Percentiles rank a stretch among this genome's conserved stretches.
Evolutionary conservation across 768 basidiomycete genomes (phyloP).

Genomic region (Panus rudis): DNA sequence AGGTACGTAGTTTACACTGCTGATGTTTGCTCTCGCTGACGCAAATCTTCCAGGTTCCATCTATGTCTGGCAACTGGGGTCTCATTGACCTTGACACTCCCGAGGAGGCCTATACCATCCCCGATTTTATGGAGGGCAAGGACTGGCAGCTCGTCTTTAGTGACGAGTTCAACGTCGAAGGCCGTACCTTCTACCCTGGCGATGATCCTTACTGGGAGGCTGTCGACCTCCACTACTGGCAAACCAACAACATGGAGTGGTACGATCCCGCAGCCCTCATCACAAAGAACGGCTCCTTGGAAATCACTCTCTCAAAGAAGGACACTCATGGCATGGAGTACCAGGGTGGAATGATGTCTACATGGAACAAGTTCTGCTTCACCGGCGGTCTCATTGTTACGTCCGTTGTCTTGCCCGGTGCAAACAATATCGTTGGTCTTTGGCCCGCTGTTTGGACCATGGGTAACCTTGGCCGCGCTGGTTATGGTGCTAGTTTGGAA

Average conservation of each 20-base stretch:
- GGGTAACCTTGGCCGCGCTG: constrained; percentile 80
- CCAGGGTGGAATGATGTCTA: constrained; percentile 41
- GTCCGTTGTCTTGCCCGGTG: constrained; percentile 60
- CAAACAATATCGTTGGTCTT: constrained; percentile 40
- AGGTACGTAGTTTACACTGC: constrained; percentile 23
- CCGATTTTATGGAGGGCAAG: constrained; percentile 14
- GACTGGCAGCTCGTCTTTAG: constrained; percentile 68
- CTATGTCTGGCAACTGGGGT: constrained; percentile 34
- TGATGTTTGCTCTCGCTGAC: constrained; percentile 2
- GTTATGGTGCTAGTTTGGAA: constrained; percentile 82
- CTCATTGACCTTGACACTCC: constrained; percentile 55
- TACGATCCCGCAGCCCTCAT: constrained; percentile 71
- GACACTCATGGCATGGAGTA: constrained; percentile 37
- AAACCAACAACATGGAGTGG: constrained; percentile 61
- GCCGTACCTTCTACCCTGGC: constrained; percentile 64
- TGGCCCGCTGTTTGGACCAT: constrained; percentile 55
- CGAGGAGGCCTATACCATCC: constrained; percentile 31
- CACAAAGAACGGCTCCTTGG: constrained; percentile 33
- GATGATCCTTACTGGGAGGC: constrained; percentile 85
- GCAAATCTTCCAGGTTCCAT: constrained; percentile 19
- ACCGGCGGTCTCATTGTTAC: constrained; percentile 73
- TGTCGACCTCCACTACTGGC: constrained; percentile 77
- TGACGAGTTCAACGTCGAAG: constrained; percentile 74
- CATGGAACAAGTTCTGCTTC: constrained; percentile 86
- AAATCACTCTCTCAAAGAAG: constrained; percentile 50